Percentiles rank a stretch among this genome's conserved stretches.
Evolutionary conservation across 2,329 filamentous ascomycete genomes (phyloP).

Genomic region (Fusarium sp.): DNA sequence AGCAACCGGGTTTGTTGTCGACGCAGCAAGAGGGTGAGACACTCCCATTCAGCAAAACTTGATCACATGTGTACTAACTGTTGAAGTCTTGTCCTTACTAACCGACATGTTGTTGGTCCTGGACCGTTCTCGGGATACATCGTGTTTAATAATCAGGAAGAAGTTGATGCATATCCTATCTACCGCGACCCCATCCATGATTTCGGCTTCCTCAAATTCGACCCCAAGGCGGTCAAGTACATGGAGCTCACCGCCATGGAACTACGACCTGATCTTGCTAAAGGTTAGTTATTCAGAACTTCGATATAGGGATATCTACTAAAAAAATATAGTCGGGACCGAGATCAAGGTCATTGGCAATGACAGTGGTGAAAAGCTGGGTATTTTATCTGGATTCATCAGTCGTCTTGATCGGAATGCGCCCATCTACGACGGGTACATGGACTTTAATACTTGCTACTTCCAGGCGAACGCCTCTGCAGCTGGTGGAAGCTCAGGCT

Average conservation of each 20-base stretch:
- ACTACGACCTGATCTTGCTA: conserved; percentile 31
- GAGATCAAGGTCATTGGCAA: conserved; percentile 39
- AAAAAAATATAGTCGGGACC: conserved; percentile 3
- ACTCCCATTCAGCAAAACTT: no score
- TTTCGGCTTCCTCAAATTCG: conserved; percentile 95
- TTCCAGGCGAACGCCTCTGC: conserved; percentile 98
- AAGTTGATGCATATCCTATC: conserved; percentile 94
- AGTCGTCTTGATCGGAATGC: conserved; percentile 95
- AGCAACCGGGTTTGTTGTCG: conserved; percentile 75
- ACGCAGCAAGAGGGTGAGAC: conserved; percentile 25
- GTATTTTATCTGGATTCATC: conserved; percentile 84
- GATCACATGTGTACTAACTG: background rate
- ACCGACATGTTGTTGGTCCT: conserved; percentile 92
- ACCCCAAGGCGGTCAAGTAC: conserved; percentile 95
- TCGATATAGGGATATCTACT: accelerated
- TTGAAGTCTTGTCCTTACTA: conserved; percentile 71
- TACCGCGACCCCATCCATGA: conserved; percentile 99
- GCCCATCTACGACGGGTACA: conserved; percentile 97
- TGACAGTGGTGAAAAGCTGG: conserved; percentile 34
- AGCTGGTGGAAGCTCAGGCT: conserved; percentile 95
- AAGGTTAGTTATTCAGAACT: background rate
- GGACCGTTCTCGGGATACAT: conserved; percentile 98
- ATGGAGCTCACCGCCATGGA: conserved; percentile 76
- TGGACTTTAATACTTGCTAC: conserved; percentile 96
- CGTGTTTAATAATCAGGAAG: conserved; percentile 98